Evolutionary conservation across 306 rosid species (phyloP).

Genomic region (Trifolium subterraneum): DNA sequence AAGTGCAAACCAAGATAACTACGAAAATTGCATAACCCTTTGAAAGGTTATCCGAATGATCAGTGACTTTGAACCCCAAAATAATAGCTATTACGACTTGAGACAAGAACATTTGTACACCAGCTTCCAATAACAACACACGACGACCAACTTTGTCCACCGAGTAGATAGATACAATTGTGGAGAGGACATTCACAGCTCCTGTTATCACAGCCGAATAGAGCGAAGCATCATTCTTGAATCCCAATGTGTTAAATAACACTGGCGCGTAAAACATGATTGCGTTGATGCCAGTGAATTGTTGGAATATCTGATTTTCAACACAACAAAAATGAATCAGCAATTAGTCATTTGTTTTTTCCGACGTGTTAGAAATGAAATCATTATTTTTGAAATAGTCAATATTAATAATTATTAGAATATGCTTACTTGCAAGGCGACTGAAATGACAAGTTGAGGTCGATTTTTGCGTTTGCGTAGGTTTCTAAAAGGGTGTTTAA

Average conservation of each 20-base stretch:
- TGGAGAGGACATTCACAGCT: not conserved
- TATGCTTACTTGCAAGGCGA: constrained; percentile 62
- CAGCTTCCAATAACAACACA: not conserved
- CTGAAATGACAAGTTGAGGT: constrained; percentile 76
- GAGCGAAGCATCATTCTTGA: not conserved
- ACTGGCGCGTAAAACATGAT: too few species aligned
- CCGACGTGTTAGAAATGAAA: too few species aligned
- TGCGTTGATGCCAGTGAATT: too few species aligned
- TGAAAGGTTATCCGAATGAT: constrained; percentile 47
- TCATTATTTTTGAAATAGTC: too few species aligned
- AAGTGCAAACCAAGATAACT: not conserved
- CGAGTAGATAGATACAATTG: not conserved
- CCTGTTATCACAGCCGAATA: not conserved
- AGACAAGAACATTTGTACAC: not conserved
- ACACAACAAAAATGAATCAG: too few species aligned
- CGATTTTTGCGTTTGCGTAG: constrained; percentile 69
- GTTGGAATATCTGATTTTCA: too few species aligned
- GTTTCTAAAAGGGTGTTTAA: constrained; percentile 81
- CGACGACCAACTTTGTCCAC: not conserved
- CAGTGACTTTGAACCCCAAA: constrained; percentile 41
- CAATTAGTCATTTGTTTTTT: too few species aligned
- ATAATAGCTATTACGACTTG: not conserved
- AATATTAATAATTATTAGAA: too few species aligned
- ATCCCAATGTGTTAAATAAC: too few species aligned
- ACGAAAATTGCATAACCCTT: constrained; percentile 56